A percentile compares a stretch with the other conserved stretches of the same genome.
Conservation (phyloP, 2,329 filamentous ascomycete genomes). For the Trichoderma hamatum region DNA sequence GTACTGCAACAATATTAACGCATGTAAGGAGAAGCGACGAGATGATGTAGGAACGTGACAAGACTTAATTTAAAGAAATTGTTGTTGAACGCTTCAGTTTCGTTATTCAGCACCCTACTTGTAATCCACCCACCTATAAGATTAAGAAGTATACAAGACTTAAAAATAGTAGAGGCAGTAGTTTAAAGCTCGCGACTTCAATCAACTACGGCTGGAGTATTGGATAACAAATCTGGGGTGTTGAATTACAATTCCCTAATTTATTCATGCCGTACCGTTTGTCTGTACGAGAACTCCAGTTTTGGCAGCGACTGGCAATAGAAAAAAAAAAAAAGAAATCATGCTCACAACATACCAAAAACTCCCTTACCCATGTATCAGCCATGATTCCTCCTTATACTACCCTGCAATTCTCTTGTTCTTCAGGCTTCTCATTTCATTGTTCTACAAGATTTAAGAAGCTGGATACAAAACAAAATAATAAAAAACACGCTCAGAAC, state of each 20-base stretch:
- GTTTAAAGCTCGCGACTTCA: too few relatives aligned
- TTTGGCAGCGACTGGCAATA: background rate
- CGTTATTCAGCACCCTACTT: too few relatives aligned
- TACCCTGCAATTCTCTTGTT: background rate
- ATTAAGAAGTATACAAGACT: too few relatives aligned
- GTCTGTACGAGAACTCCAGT: background rate
- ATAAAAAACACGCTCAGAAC: background rate
- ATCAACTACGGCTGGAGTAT: too few relatives aligned
- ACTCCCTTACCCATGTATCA: background rate
- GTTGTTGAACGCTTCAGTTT: too few relatives aligned
- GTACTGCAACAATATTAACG: background rate
- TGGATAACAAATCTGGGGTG: too few relatives aligned
- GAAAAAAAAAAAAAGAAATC: background rate
- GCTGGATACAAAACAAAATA: constrained; percentile 28
- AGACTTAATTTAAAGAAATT: background rate
- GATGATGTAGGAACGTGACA: background rate
- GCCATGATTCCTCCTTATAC: background rate
- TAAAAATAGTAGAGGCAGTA: too few relatives aligned
- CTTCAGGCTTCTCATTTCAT: background rate
- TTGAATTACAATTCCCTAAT: too few relatives aligned
- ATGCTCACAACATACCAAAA: constrained; percentile 1
- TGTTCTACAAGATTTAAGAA: constrained; percentile 27
- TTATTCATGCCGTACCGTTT: background rate
- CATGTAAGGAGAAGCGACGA: background rate
- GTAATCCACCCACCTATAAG: too few relatives aligned